A percentile compares a stretch with the other conserved stretches of the same genome.
These are phyloP conservation scores for Spironucleus salmonicida DNA, from an alignment of 208 protist species.

Conservation along the genomic window DNA sequence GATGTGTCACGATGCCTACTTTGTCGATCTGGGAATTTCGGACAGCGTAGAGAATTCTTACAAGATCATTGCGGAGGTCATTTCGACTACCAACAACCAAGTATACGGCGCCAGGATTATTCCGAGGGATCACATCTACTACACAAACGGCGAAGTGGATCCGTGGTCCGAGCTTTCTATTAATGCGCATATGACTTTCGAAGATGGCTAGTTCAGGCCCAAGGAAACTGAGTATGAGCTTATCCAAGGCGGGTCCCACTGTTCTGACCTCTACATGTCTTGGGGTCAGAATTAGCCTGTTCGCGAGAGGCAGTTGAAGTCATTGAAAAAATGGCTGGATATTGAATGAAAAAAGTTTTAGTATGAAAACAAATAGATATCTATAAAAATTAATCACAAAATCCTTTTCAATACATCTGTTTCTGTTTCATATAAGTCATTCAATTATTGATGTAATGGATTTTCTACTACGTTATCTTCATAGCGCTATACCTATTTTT, in stretches of 20 bases:
- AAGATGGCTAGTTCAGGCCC: neutral
- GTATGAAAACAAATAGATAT: no score
- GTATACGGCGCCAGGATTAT: neutral
- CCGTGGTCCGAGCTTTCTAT: constrained; percentile 6
- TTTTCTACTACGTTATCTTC: no score
- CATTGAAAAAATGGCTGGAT: no score
- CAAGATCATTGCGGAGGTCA: neutral
- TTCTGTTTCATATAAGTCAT: no score
- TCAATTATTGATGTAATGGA: no score
- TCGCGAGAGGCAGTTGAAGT: neutral
- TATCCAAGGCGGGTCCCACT: neutral
- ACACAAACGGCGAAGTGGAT: constrained; percentile 10
- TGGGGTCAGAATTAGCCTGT: neutral
- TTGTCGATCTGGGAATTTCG: no score
- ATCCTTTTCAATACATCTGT: no score
- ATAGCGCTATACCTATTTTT: no score
- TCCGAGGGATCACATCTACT: neutral
- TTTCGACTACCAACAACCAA: neutral
- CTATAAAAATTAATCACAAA: no score
- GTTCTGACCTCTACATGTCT: neutral
- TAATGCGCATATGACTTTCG: neutral
- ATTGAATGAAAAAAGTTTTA: no score
- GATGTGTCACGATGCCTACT: no score
- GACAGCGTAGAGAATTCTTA: no score
- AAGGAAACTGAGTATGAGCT: neutral